Percentiles rank a stretch among this genome's conserved stretches.
phyloP scores from a whole-genome alignment of 2,329 filamentous ascomycete genomes.

The Apiospora malaysiana region DNA sequence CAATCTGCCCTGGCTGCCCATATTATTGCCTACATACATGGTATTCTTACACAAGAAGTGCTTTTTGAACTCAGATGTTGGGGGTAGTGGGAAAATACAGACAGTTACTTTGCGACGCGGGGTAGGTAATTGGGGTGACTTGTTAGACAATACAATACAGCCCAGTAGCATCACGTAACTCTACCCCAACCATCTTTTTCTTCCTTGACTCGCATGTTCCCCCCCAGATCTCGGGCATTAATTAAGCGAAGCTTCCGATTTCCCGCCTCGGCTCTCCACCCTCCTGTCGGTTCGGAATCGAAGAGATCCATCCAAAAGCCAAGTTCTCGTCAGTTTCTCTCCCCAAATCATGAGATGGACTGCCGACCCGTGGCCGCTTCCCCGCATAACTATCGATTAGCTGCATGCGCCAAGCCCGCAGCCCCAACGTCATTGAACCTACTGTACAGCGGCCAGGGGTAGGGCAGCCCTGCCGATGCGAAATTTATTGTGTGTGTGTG shows the following conservation, averaged over 20 bases:
- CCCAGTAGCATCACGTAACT: background rate
- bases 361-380: slow-evolving; percentile 1
- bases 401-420: background rate
- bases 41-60: too few species aligned
- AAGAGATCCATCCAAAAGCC: background rate
- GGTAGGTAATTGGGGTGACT: background rate
- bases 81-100: background rate
- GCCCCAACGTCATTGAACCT: background rate
- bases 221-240: slow-evolving; percentile 9
- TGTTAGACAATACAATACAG: background rate
- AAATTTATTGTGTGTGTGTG: too few species aligned
- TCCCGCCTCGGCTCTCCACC: background rate
- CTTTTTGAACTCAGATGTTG: background rate
- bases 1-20: too few species aligned
- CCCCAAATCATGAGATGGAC: slow-evolving; percentile 1
- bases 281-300: background rate
- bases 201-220: background rate
- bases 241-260: background rate
- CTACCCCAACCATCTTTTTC: background rate
- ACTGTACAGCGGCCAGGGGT: background rate
- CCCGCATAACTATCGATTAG: slow-evolving; percentile 13
- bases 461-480: background rate
- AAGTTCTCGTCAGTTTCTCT: background rate
- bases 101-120: background rate
- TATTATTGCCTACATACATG: too few species aligned